Evolutionary conservation across 1,139 yeast genomes (phyloP), one percentile per base, ranked within the genome.

Genomic region (Pichia sp.): DNA sequence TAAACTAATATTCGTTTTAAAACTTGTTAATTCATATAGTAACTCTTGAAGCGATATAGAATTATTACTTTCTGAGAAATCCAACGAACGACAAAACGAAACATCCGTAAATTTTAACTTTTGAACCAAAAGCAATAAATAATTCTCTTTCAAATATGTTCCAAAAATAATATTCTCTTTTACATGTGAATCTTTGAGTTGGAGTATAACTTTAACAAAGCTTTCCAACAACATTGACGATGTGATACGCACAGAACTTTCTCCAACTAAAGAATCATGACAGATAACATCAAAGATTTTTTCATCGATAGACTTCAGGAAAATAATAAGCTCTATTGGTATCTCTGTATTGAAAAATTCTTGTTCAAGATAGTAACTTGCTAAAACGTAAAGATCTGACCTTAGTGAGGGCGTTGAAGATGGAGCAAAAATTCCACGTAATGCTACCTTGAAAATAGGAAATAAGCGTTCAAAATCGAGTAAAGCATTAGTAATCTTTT

Each of bases 261-360:
- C 95, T 2, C 94, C 89, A 47, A 79, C 73, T 16, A 87, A 74
- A 0, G 94, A 82, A 64, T 92, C 97, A 51, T 78, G 80, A 56
- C 87, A 80, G 30, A 87, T 71, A 2, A 76, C 72, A 32, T 78
- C 82, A 34, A 87, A 68, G 50, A 87, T 66, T 51, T 76, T 74
- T 37, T 75, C 80, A 48, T 83, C 89, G 20, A 80, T 68, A 8
- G 81, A 67, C 42, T 77, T 72, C 39, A 87, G 65, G 28, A 77
- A 73, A 16, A 69, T 71, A 39, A 76, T 60, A 22, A 81, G 63
- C 44, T 77, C 80, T 11, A 67, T 65, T 6, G 76, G 62, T 30
- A 73, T 60, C 3, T 60, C 64, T 31, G 66, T 62, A 44, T 73
- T 71, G 4, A 61, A 63, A 43, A 73, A 60, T 1, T 74, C 67